phyloP scores from a whole-genome alignment of 2,329 filamentous ascomycete genomes.

The Trichoderma afroharzianum region DNA sequence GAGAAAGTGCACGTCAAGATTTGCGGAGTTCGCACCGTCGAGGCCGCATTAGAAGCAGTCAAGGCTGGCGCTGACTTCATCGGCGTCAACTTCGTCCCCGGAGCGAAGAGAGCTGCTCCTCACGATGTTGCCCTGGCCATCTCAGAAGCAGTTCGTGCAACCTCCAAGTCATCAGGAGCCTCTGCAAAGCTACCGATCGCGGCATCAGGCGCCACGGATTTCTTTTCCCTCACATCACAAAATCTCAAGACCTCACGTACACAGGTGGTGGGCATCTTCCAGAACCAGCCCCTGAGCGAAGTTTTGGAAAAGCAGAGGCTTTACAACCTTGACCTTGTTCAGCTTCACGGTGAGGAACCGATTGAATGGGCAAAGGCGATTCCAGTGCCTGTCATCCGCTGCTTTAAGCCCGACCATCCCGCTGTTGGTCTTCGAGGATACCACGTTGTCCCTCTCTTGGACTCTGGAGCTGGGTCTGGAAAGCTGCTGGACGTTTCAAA shows the following conservation, averaged over 20 bases:
- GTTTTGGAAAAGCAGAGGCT: slow-evolving; percentile 73
- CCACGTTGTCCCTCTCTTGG: slow-evolving; percentile 78
- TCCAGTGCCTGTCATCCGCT: slow-evolving; percentile 84
- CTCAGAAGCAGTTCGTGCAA: slow-evolving; percentile 72
- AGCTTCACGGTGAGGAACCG: slow-evolving; percentile 89
- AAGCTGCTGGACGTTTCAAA: slow-evolving; percentile 68
- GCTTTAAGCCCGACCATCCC: slow-evolving; percentile 73
- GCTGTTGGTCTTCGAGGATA: slow-evolving; percentile 72
- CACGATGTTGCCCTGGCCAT: slow-evolving; percentile 78
- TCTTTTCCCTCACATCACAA: slow-evolving; percentile 58
- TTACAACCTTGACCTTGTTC: slow-evolving; percentile 80
- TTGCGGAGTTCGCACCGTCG: slow-evolving; percentile 81
- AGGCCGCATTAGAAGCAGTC: slow-evolving; percentile 76
- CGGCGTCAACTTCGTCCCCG: slow-evolving; percentile 85
- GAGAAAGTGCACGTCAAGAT: slow-evolving; percentile 77
- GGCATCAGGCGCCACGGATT: slow-evolving; percentile 54
- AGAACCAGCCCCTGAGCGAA: slow-evolving; percentile 81
- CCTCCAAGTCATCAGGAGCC: slow-evolving; percentile 44
- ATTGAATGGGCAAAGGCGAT: slow-evolving; percentile 88
- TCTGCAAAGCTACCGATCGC: slow-evolving; percentile 26
- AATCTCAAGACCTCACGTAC: slow-evolving; percentile 57
- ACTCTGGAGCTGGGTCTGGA: slow-evolving; percentile 83
- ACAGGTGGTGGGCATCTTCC: slow-evolving; percentile 88
- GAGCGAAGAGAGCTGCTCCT: slow-evolving; percentile 74
- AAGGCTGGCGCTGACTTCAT: slow-evolving; percentile 87